Base-by-base conservation (phyloP, 2,329 filamentous ascomycete genomes). In the Orbilia quercus region DNA sequence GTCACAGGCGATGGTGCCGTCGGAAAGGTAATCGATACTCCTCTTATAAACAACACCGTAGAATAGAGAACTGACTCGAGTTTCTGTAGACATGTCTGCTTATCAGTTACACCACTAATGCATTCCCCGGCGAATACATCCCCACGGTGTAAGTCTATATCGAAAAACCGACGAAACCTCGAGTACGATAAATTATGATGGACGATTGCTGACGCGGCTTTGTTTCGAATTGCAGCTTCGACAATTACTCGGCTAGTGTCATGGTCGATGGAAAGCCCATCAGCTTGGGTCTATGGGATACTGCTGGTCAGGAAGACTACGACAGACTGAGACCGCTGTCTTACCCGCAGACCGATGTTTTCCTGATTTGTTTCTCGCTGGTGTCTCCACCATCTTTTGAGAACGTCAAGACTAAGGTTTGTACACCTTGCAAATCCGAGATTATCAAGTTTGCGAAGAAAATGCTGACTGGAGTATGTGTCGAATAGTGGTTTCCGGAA, bases 231-330 rank as follows among this genome's bases (percentile, higher is more conserved):
- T 71, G 50, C 18, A 50, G 45, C 54, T 71, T 71, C 50, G 66
- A 71, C 54, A 87, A 99, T 90, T 99, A 99, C 81, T 95, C 99
- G 81, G 95, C 95, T 89, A 95, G 99, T 87, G 95, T 99, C 82
- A 94, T 99, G 87, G 95, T 99, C 80, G 95, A 99, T 87, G 92
- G 92, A 86, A 98, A 98, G 87, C 95, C 97, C 83, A 95, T 99
- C 80, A 95, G 99, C 86, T 88, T 99, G 83, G 95, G 95, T 82
- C 88, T 99, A 82, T 99, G 95, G 95, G 95, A 99, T 97, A 99
- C 95, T 80, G 95, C 95, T 84, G 95, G 95, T 79, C 95, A 99
- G 87, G 95, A 99, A 87, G 95, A 99, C 86, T 99, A 99, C 85
- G 95, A 99, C 83, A 93, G 95, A 87, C 93, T 99, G 82, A 92